Conservation (phyloP, 345 rosid genomes). For the Carallia brachiata region DNA sequence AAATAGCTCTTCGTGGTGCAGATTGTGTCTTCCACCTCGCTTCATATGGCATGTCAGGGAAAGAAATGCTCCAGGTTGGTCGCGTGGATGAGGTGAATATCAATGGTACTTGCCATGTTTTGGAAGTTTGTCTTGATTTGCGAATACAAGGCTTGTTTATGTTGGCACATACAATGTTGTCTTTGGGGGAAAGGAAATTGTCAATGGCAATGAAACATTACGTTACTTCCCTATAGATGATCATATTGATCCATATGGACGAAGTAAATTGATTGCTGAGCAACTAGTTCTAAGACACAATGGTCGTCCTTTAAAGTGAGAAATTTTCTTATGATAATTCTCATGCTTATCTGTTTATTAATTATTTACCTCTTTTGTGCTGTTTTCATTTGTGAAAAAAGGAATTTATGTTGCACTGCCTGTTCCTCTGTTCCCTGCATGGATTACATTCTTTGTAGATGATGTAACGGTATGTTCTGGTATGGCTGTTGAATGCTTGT, state of each 20-base stretch:
- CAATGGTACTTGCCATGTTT: conserved; percentile 70
- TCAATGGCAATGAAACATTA: conserved; percentile 70
- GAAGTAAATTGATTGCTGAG: conserved; percentile 78
- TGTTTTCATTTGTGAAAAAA: no score
- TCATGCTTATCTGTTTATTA: background rate
- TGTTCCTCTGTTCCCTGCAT: background rate
- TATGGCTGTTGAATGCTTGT: background rate
- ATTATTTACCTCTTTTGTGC: background rate
- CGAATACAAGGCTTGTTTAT: conserved; percentile 72
- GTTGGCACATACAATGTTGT: conserved; percentile 91
- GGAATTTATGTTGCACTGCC: no score
- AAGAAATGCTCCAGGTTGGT: conserved; percentile 85
- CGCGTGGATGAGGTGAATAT: conserved; percentile 83
- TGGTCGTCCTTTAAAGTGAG: conserved; percentile 73
- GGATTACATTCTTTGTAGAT: background rate
- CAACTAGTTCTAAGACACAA: conserved; percentile 79
- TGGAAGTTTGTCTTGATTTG: conserved; percentile 62
- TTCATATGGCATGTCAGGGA: conserved; percentile 93
- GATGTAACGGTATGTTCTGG: background rate
- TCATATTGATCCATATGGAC: conserved; percentile 71
- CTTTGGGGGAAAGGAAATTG: conserved; percentile 83
- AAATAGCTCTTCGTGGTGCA: conserved; percentile 58
- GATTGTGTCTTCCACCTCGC: conserved; percentile 87
- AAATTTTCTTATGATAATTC: background rate
- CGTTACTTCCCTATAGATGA: conserved; percentile 78